These are phyloP conservation scores for Abrus pulchellus DNA, from an alignment of 306 rosid genomes.

Conservation along the genomic window DNA sequence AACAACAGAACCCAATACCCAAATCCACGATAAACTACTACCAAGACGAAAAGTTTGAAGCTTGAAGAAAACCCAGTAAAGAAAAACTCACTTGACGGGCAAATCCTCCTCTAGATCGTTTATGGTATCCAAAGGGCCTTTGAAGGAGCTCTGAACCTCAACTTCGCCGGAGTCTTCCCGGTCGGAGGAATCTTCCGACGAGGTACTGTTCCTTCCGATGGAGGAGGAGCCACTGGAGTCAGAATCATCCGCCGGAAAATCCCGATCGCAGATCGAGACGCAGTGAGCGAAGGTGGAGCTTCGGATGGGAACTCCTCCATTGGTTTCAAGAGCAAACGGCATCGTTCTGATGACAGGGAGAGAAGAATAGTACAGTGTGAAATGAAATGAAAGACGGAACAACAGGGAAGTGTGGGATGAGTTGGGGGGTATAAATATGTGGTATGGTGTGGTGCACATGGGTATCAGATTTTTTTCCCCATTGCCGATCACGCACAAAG, in stretches of 20 bases:
- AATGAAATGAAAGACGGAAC: conserved; percentile 29
- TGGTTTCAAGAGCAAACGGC: conserved; percentile 61
- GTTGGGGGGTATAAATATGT: conserved; percentile 47
- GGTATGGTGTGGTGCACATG: conserved; percentile 59
- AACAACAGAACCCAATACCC: not conserved
- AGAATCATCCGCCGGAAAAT: conserved; percentile 53
- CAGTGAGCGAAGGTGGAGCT: conserved; percentile 58
- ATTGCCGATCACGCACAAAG: conserved; percentile 30
- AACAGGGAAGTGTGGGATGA: not conserved
- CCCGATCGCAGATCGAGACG: conserved; percentile 61
- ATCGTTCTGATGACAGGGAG: conserved; percentile 43
- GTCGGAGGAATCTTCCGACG: conserved; percentile 64
- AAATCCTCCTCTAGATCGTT: conserved; percentile 71
- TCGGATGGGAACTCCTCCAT: conserved; percentile 46
- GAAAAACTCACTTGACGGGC: conserved; percentile 68
- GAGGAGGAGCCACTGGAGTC: conserved; percentile 74
- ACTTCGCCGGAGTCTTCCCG: conserved; percentile 65
- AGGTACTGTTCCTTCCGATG: conserved; percentile 67
- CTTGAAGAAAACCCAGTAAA: conserved; percentile 16
- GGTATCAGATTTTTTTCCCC: conserved; percentile 56
- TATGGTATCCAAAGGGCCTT: conserved; percentile 73
- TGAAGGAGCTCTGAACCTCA: conserved; percentile 68
- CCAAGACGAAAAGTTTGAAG: conserved; percentile 24
- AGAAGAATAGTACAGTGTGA: not conserved
- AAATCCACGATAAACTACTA: not conserved